Evolutionary conservation across 2,329 filamentous ascomycete species (phyloP).

Genomic region (Penicillium crustosum): DNA sequence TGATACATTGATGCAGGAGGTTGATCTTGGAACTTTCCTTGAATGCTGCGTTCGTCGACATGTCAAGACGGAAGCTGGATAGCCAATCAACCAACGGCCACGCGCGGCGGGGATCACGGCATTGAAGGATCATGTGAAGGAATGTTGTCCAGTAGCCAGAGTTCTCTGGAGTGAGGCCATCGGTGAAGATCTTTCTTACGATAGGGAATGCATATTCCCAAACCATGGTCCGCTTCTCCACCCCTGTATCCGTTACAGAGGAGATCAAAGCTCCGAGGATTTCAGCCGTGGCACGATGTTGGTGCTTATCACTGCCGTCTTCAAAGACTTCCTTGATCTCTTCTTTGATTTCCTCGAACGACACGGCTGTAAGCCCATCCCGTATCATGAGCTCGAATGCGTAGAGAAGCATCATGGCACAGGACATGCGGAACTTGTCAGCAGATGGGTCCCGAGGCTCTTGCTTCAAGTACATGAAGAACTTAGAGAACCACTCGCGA

Average conservation of each 20-base stretch:
- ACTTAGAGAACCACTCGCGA: slow-evolving; percentile 79
- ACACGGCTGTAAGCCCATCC: slow-evolving; percentile 71
- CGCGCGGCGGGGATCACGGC: slow-evolving; percentile 82
- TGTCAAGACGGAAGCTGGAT: slow-evolving; percentile 82
- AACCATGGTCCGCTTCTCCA: slow-evolving; percentile 69
- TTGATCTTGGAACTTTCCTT: slow-evolving; percentile 98
- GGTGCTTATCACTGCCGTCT: slow-evolving; percentile 94
- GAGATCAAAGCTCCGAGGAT: slow-evolving; percentile 84
- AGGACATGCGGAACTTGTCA: slow-evolving; percentile 87
- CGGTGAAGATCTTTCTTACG: slow-evolving; percentile 80
- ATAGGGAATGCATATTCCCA: slow-evolving; percentile 93
- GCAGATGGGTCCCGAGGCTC: slow-evolving; percentile 79
- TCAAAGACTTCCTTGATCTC: slow-evolving; percentile 75
- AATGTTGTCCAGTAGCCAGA: slow-evolving; percentile 93
- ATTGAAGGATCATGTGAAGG: slow-evolving; percentile 81
- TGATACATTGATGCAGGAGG: slow-evolving; percentile 81
- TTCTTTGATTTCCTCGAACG: slow-evolving; percentile 83
- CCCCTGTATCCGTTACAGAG: slow-evolving; percentile 74
- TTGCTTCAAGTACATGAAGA: slow-evolving; percentile 93
- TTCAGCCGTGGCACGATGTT: slow-evolving; percentile 92
- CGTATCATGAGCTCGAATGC: slow-evolving; percentile 83
- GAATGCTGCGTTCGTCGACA: slow-evolving; percentile 94
- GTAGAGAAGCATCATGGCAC: slow-evolving; percentile 82
- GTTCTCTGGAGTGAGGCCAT: slow-evolving; percentile 92
- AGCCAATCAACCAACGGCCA: slow-evolving; percentile 84